Conservation (phyloP, 2,329 filamentous ascomycete genomes). For the Xylaria sp. region DNA sequence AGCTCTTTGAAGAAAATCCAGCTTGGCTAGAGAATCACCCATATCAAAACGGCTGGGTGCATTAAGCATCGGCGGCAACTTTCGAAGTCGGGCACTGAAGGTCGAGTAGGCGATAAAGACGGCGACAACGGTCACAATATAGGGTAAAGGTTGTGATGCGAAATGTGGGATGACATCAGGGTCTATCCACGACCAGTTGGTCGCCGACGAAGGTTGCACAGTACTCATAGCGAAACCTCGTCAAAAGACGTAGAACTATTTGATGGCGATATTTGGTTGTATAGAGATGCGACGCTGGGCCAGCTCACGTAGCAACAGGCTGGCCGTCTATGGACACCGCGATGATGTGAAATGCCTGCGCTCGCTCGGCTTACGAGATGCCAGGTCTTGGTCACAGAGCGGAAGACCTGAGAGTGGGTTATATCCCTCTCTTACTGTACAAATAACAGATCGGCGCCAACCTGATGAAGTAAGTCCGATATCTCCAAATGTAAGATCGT, state of each 20-base stretch:
- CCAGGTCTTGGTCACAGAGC: not conserved
- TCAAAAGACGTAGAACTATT: not conserved
- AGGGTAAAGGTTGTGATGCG: slow-evolving; percentile 20
- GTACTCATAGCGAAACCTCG: slow-evolving; percentile 12
- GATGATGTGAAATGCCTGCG: not conserved
- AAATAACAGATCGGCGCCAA: slow-evolving; percentile 19
- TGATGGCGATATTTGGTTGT: not conserved
- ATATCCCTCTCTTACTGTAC: slow-evolving; percentile 6
- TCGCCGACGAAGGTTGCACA: slow-evolving; percentile 29
- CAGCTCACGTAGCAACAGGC: slow-evolving; percentile 2
- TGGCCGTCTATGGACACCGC: not conserved
- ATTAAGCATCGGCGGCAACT: slow-evolving; percentile 35
- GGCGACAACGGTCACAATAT: slow-evolving; percentile 19
- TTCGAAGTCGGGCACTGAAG: slow-evolving; percentile 23
- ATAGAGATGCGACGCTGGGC: not conserved
- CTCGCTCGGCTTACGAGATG: not conserved
- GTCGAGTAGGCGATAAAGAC: slow-evolving; percentile 20
- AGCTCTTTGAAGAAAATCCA: slow-evolving; percentile 28
- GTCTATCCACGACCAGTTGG: slow-evolving; percentile 32
- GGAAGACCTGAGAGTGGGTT: slow-evolving; percentile 8
- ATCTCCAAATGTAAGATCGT: not conserved
- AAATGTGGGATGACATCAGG: slow-evolving; percentile 24
- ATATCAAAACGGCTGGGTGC: slow-evolving; percentile 32
- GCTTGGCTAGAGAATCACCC: slow-evolving; percentile 29
- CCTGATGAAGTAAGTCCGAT: slow-evolving; percentile 32